These are phyloP conservation scores for Cyathus striatus DNA, from an alignment of 768 basidiomycete genomes.

Conservation along the genomic window DNA sequence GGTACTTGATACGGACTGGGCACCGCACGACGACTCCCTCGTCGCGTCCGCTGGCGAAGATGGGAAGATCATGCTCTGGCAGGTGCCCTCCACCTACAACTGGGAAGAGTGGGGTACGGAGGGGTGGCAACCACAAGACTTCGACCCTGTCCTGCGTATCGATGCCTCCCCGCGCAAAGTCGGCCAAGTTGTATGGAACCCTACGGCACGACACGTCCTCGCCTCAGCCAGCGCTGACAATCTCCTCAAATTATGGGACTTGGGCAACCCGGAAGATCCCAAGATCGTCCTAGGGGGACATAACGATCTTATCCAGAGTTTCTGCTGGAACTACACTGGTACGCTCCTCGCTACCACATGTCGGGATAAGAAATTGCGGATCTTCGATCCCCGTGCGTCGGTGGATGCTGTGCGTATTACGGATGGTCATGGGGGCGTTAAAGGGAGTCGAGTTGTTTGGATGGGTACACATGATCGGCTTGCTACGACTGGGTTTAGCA, in stretches of 20 bases:
- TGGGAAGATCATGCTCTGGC: constrained; percentile 90
- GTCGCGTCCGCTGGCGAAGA: constrained; percentile 94
- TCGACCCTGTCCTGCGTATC: constrained; percentile 80
- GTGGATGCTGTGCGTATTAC: constrained; percentile 74
- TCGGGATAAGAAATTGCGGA: constrained; percentile 84
- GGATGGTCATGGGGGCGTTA: constrained; percentile 92
- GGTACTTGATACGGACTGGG: constrained; percentile 95
- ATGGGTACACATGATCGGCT: constrained; percentile 86
- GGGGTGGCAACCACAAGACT: constrained; percentile 75
- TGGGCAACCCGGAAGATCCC: constrained; percentile 66
- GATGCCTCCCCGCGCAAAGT: constrained; percentile 82
- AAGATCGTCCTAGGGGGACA: constrained; percentile 66
- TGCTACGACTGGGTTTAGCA: constrained; percentile 95
- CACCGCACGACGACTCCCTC: constrained; percentile 86
- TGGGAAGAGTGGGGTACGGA: constrained; percentile 89
- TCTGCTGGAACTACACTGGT: constrained; percentile 81
- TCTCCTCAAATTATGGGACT: constrained; percentile 87
- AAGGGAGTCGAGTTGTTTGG: constrained; percentile 86
- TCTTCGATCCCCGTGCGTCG: constrained; percentile 88
- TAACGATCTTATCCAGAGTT: constrained; percentile 80
- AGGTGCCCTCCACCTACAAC: constrained; percentile 52
- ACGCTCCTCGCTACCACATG: constrained; percentile 83
- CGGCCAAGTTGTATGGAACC: constrained; percentile 93
- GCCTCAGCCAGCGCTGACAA: constrained; percentile 82
- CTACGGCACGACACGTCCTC: constrained; percentile 82